phyloP scores from a whole-genome alignment of 1,284 basidiomycete species.

The Ganoderma sinense region DNA sequence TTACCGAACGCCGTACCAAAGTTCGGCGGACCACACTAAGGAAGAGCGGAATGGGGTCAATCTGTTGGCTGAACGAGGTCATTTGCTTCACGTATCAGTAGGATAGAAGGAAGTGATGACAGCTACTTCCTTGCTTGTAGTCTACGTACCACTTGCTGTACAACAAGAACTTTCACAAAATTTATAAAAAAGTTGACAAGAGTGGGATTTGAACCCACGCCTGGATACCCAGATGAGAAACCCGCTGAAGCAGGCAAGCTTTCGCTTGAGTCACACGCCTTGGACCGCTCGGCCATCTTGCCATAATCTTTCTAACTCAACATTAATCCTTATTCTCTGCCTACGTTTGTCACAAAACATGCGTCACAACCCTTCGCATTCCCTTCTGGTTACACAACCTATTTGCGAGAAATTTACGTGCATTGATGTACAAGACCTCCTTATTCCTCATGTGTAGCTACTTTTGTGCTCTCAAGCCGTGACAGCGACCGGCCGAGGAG shows the following conservation, averaged over 20 bases:
- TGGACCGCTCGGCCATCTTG: constrained; percentile 34
- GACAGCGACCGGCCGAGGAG: constrained; percentile 39
- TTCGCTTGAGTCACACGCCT: constrained; percentile 35
- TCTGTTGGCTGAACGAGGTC: no score
- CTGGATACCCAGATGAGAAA: constrained; percentile 34
- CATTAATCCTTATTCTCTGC: no score
- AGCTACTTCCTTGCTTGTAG: no score
- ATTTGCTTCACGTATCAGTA: no score
- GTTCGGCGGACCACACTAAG: neutral
- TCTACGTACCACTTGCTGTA: no score
- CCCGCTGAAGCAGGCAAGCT: constrained; percentile 29
- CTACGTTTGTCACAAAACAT: no score
- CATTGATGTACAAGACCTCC: neutral
- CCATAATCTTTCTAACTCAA: constrained; percentile 9
- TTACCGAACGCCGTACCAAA: constrained; percentile 7
- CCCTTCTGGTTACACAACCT: neutral
- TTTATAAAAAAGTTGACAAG: constrained; percentile 29
- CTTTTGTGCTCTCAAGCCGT: constrained; percentile 29
- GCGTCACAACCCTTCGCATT: no score
- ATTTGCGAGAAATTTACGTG: neutral
- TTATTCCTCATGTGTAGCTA: neutral
- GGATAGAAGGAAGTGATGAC: no score
- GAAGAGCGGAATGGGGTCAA: no score
- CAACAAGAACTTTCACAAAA: no score
- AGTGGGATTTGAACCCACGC: constrained; percentile 33